Base-by-base conservation (phyloP, 495 filamentous ascomycete genomes). In the Hypomontagnella monticulosa region DNA sequence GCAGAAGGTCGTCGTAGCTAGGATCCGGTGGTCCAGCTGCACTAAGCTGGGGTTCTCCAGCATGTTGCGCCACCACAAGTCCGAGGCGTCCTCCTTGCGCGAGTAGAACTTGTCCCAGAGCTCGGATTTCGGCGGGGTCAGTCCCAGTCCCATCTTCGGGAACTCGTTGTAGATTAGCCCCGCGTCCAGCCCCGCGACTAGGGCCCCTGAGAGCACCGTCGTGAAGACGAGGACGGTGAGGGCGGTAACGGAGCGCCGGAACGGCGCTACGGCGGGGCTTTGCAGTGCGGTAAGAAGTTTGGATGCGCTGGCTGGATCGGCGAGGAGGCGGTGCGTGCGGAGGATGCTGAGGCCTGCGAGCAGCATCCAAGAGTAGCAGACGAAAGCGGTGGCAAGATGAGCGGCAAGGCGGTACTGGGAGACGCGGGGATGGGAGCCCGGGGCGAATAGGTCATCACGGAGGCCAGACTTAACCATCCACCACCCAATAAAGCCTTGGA, bases 391-490 rank as follows among this genome's bases (percentile, higher is more conserved):
- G 19, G 90, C 92, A 0, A 99, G 81, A 73, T 99, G 95, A 2
- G 93, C 87, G 11, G 93, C 89, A 37, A 99, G 84, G 15, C 95
- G 88, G 78, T 98, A 98, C 78, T 99, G 95, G 72, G 87, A 91
- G 30, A 99, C 95, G 53, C 95, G 87, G 0, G 95, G 95, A 75
- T 97, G 92, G 53, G 86, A 88, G 5, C 94, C 96, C 0, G 91
- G 89, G 2, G 90, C 92, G 71, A 98, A 97, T 14, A 98, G 85
- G 70, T 98, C 93, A 73, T 99, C 95, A 67, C 92, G 92, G 57
- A 99, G 80, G 1, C 95, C 95, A 0, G 90, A 93, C 76, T 96
- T 96, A 67, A 99, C 95, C 95, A 99, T 99, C 92, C 94, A 99
- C 95, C 95, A 99, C 8, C 95, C 95, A 43, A 99, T 84, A 66